phyloP scores from a whole-genome alignment of 768 basidiomycete species.

The Aureoboletus auriporus region DNA sequence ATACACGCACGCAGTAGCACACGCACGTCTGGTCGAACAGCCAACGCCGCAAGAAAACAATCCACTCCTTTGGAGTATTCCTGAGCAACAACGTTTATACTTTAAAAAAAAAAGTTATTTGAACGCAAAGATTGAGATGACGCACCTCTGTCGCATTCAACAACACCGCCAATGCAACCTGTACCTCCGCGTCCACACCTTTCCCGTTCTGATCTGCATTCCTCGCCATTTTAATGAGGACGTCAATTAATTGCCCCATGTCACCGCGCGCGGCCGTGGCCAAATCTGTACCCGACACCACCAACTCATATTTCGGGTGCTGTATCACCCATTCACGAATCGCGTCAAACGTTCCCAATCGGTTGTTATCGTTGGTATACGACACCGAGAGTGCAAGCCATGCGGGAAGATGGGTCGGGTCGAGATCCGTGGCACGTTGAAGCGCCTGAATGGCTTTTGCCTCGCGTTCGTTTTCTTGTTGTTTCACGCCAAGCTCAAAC shows the following conservation, averaged over 20 bases:
- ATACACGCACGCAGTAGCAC: background rate
- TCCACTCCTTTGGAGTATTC: slow-evolving; percentile 91
- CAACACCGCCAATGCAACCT: slow-evolving; percentile 89
- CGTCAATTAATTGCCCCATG: slow-evolving; percentile 59
- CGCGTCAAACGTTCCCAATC: slow-evolving; percentile 70
- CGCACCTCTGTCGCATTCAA: slow-evolving; percentile 87
- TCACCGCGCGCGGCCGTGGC: slow-evolving; percentile 22
- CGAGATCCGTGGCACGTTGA: slow-evolving; percentile 72
- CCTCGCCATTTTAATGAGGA: slow-evolving; percentile 78
- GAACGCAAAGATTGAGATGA: background rate
- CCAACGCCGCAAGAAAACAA: slow-evolving; percentile 87
- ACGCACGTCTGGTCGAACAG: slow-evolving; percentile 79
- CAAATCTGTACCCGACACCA: slow-evolving; percentile 38
- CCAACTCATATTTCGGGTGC: slow-evolving; percentile 48
- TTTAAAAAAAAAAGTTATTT: background rate
- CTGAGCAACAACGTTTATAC: slow-evolving; percentile 34
- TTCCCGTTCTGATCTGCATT: slow-evolving; percentile 37
- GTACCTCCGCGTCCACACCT: slow-evolving; percentile 87
- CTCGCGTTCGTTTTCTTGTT: slow-evolving; percentile 98
- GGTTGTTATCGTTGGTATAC: slow-evolving; percentile 84
- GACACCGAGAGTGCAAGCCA: slow-evolving; percentile 92
- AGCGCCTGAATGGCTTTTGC: slow-evolving; percentile 85
- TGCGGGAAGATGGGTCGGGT: slow-evolving; percentile 68
- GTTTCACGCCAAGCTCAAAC: slow-evolving; percentile 92
- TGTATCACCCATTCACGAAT: slow-evolving; percentile 78